Evolutionary conservation across 176 grass and related monocot species (phyloP).

Genomic region (Phragmites australis): DNA sequence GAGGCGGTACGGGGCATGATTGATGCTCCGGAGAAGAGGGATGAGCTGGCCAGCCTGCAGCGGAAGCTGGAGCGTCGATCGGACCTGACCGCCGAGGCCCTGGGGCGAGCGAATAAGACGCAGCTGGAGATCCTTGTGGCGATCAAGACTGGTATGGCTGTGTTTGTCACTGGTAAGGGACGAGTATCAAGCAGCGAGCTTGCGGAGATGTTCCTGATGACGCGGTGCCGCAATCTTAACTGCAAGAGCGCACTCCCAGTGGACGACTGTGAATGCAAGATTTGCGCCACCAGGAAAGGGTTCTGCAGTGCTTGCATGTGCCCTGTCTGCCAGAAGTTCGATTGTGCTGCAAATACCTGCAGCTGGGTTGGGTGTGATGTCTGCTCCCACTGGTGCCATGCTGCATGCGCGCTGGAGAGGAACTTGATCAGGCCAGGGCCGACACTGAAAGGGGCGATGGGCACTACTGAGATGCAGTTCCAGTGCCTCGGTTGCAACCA

Average conservation of each 20-base stretch:
- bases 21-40: constrained; percentile 65
- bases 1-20: constrained; percentile 59
- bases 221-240: constrained; percentile 74
- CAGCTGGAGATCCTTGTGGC: constrained; percentile 92
- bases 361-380: constrained; percentile 96
- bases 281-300: constrained; percentile 80
- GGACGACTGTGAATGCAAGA: constrained; percentile 94
- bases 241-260: constrained; percentile 79
- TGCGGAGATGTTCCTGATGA: constrained; percentile 82
- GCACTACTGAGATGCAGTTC: constrained; percentile 97
- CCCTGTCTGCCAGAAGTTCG: constrained; percentile 89
- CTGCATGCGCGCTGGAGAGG: constrained; percentile 73
- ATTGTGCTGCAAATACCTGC: constrained; percentile 89
- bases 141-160: constrained; percentile 61
- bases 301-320: constrained; percentile 93
- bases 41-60: constrained; percentile 73
- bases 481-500: constrained; percentile 91
- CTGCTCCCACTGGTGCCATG: constrained; percentile 97
- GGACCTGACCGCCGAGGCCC: constrained; percentile 62
- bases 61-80: constrained; percentile 72
- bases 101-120: constrained; percentile 63
- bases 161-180: constrained; percentile 68
- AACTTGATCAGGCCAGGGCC: constrained; percentile 88
- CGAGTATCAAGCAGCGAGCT: constrained; percentile 64
- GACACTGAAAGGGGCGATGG: constrained; percentile 63